Conservation (phyloP, 805 yeast genomes). For the Blastobotrys americana region DNA sequence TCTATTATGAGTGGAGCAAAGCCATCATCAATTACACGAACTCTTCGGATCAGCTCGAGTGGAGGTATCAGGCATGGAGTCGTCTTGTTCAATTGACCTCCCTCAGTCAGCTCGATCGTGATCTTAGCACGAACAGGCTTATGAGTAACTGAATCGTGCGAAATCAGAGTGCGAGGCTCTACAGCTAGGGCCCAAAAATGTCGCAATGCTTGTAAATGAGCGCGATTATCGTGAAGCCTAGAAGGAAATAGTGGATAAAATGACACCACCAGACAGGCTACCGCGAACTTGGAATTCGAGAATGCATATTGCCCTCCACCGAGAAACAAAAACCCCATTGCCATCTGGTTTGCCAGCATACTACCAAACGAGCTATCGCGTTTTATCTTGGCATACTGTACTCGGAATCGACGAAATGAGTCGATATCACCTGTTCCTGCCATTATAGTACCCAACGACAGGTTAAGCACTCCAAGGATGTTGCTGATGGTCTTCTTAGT, state of each 20-base stretch:
- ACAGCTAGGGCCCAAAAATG: constrained; percentile 88
- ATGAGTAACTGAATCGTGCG: constrained; percentile 59
- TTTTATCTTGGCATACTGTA: constrained; percentile 48
- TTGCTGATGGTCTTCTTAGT: constrained; percentile 48
- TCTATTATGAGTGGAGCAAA: constrained; percentile 50
- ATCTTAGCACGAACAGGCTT: constrained; percentile 46
- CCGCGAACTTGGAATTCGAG: constrained; percentile 50
- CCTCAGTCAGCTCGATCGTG: constrained; percentile 35
- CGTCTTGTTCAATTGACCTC: constrained; percentile 28
- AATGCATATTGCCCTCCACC: constrained; percentile 93
- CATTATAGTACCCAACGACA: constrained; percentile 68
- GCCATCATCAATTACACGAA: constrained; percentile 42
- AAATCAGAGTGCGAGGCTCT: constrained; percentile 72
- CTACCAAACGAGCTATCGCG: constrained; percentile 49
- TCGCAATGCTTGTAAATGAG: constrained; percentile 75
- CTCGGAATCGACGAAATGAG: constrained; percentile 63
- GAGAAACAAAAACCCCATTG: constrained; percentile 78
- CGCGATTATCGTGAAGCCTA: constrained; percentile 36
- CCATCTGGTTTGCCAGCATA: constrained; percentile 69
- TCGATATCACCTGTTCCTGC: constrained; percentile 89
- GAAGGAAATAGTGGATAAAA: constrained; percentile 67
- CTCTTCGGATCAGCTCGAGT: constrained; percentile 40
- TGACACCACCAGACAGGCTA: constrained; percentile 64
- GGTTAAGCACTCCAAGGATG: constrained; percentile 50
- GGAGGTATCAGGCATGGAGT: constrained; percentile 72